Percentiles rank a stretch among this genome's conserved stretches.
Conservation (phyloP, 345 rosid genomes). For the Bruguiera gymnorhiza region DNA sequence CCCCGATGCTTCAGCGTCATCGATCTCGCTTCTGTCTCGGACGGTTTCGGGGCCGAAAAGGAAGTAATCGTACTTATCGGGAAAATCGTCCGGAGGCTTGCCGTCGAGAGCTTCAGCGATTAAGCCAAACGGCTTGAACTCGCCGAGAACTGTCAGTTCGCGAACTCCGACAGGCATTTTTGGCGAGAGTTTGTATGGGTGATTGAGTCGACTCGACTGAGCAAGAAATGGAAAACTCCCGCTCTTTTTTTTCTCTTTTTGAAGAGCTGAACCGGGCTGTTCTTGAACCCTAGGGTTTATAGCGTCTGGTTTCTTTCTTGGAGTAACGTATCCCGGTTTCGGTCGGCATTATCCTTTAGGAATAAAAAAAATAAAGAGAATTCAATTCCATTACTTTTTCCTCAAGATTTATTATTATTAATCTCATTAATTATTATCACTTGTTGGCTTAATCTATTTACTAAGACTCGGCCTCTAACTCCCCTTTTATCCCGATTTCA, state of each 20-base stretch:
- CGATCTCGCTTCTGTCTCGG: conserved; percentile 40
- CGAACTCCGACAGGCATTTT: conserved; percentile 64
- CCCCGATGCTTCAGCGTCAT: conserved; percentile 29
- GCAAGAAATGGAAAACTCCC: conserved; percentile 11
- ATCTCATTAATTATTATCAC: too few species aligned
- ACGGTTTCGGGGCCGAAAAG: conserved; percentile 65
- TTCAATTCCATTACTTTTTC: too few species aligned
- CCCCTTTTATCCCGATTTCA: too few species aligned
- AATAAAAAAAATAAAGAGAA: too few species aligned
- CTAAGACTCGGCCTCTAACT: too few species aligned
- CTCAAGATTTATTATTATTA: too few species aligned
- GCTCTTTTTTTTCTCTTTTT: conserved; percentile 14
- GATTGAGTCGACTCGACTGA: conserved; percentile 7
- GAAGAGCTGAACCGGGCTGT: background rate
- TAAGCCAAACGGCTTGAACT: conserved; percentile 89
- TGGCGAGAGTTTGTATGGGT: conserved; percentile 4
- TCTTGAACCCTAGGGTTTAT: background rate
- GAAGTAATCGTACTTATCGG: conserved; percentile 63
- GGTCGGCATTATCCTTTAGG: background rate
- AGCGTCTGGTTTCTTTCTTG: background rate
- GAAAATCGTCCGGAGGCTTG: conserved; percentile 35
- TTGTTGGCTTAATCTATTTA: too few species aligned
- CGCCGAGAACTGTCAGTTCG: conserved; percentile 71
- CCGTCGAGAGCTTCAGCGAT: conserved; percentile 82
- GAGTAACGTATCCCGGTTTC: background rate